These are phyloP conservation scores for Colletotrichum aenigma DNA, from an alignment of 2,329 filamentous ascomycete species.

Conservation along the genomic window DNA sequence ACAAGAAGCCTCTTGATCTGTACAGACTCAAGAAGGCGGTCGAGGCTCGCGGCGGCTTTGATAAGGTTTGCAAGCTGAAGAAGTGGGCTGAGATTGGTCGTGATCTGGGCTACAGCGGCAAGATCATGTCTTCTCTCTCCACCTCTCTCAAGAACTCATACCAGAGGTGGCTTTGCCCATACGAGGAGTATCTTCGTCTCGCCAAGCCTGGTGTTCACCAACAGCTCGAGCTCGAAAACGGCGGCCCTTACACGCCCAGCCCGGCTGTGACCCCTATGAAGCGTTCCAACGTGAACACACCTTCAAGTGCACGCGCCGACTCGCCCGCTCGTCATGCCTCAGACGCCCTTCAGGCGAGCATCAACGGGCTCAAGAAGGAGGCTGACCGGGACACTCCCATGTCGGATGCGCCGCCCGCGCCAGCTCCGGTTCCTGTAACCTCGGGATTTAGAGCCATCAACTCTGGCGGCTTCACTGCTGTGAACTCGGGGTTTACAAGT, in stretches of 20 bases:
- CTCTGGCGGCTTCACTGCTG: constrained; percentile 71
- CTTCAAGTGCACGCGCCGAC: constrained; percentile 62
- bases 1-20: constrained; percentile 94
- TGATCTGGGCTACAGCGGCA: constrained; percentile 96
- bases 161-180: constrained; percentile 94
- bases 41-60: constrained; percentile 91
- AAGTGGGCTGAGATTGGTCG: constrained; percentile 99
- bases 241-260: constrained; percentile 85
- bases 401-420: constrained; percentile 45
- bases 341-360: constrained; percentile 54
- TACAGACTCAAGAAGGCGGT: constrained; percentile 98
- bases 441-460: constrained; percentile 66
- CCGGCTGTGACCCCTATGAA: constrained; percentile 74
- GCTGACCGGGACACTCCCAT: constrained; percentile 53
- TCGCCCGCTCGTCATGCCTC: constrained; percentile 69
- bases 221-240: constrained; percentile 90
- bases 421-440: constrained; percentile 45
- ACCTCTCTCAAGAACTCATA: constrained; percentile 99
- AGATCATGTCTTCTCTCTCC: constrained; percentile 98
- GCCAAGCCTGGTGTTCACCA: constrained; percentile 97
- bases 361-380: constrained; percentile 51
- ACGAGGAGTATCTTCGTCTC: constrained; percentile 89
- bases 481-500: constrained; percentile 72
- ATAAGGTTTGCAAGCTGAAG: constrained; percentile 95
- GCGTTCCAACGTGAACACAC: constrained; percentile 64